phyloP scores from a whole-genome alignment of 345 rosid genomes.

The Cardamine resedifolia region DNA sequence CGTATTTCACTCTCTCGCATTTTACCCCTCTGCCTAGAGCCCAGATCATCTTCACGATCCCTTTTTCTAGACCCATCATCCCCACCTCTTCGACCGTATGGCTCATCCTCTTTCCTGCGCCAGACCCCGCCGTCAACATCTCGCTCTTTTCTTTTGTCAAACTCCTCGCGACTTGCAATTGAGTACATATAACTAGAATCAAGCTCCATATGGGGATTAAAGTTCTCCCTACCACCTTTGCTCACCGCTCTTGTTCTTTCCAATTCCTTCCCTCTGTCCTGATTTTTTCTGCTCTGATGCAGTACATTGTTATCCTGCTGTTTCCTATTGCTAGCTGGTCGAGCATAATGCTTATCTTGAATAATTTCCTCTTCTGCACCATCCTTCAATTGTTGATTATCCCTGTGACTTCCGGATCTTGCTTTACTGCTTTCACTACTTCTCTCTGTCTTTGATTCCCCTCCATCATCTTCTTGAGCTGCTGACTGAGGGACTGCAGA shows the following conservation, averaged over 20 bases:
- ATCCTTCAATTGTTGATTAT: conserved; percentile 64
- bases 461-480: conserved; percentile 66
- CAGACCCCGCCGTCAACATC: conserved; percentile 56
- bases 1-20: conserved; percentile 62
- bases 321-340: conserved; percentile 44
- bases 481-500: conserved; percentile 47
- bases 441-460: conserved; percentile 76
- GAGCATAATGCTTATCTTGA: conserved; percentile 57
- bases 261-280: conserved; percentile 56
- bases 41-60: conserved; percentile 68
- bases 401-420: conserved; percentile 81
- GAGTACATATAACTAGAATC: conserved; percentile 50
- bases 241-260: conserved; percentile 50
- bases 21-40: conserved; percentile 70
- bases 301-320: conserved; percentile 56
- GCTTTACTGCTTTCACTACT: conserved; percentile 91
- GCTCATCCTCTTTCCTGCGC: conserved; percentile 69
- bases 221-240: conserved; percentile 61
- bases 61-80: conserved; percentile 70
- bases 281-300: conserved; percentile 57
- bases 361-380: conserved; percentile 81
- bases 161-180: conserved; percentile 54
- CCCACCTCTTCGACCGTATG: conserved; percentile 54
- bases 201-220: conserved; percentile 55
- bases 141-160: conserved; percentile 69